Conservation (phyloP, 2,329 filamentous ascomycete genomes). For the Paraphaeosphaeria sporulosa region DNA sequence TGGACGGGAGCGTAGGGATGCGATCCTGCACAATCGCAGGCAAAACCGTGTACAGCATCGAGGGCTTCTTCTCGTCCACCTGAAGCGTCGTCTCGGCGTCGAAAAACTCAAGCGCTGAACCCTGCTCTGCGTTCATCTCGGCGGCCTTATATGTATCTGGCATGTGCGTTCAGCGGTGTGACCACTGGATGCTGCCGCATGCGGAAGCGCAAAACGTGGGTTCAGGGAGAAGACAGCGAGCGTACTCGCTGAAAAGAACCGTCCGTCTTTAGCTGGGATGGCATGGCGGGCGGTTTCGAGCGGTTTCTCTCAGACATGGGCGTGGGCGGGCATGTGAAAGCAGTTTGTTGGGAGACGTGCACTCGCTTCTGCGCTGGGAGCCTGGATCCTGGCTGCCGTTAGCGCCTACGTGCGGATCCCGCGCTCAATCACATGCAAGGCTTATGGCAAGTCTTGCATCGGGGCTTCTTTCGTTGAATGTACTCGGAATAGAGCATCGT, state of each 20-base stretch:
- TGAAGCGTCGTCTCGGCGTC: constrained; percentile 17
- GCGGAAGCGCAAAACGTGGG: neutral
- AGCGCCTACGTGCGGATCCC: neutral
- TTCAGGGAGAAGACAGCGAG: neutral
- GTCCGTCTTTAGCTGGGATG: neutral
- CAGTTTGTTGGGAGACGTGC: constrained; percentile 10
- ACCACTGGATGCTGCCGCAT: neutral
- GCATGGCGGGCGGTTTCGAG: constrained; percentile 7
- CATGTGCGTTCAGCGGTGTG: neutral
- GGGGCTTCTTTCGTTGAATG: neutral
- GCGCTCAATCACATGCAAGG: constrained; percentile 5
- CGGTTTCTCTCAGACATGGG: neutral
- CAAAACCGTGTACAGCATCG: constrained; percentile 62
- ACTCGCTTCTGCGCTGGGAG: constrained; percentile 3
- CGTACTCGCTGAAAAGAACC: neutral
- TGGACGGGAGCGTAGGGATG: constrained; percentile 60
- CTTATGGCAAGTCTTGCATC: neutral
- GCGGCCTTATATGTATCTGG: neutral
- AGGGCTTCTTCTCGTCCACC: constrained; percentile 37
- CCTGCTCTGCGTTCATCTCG: constrained; percentile 10
- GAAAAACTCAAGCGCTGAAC: constrained; percentile 18
- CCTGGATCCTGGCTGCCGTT: neutral
- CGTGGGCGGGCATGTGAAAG: constrained; percentile 11
- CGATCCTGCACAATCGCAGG: constrained; percentile 61
- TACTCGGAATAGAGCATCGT: neutral